Percentiles rank a stretch among this genome's conserved stretches.
phyloP scores from a whole-genome alignment of 2,329 filamentous ascomycete genomes.

The Alternaria triticina region DNA sequence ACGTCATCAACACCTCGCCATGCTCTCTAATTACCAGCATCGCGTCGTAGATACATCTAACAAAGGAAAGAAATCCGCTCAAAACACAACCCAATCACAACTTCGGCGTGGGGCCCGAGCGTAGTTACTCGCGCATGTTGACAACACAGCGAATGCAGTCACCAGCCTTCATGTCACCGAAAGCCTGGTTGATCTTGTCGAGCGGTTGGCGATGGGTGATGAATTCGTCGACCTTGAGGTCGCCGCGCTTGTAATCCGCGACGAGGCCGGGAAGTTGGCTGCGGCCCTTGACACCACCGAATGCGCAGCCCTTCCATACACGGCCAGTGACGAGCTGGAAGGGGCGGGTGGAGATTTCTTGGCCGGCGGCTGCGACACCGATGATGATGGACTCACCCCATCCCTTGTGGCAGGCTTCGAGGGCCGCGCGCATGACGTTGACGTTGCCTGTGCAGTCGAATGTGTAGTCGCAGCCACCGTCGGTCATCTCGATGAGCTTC shows the following conservation, averaged over 20 bases:
- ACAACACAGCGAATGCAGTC: conserved; percentile 98
- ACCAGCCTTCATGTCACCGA: conserved; percentile 91
- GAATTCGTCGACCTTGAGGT: conserved; percentile 98
- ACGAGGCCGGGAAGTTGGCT: conserved; percentile 88
- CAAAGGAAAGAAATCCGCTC: background rate
- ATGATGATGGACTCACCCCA: conserved; percentile 99
- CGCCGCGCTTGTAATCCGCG: conserved; percentile 83
- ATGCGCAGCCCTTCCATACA: conserved; percentile 97
- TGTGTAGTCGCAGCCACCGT: conserved; percentile 97
- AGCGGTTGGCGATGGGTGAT: conserved; percentile 94
- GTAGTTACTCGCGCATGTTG: conserved; percentile 58
- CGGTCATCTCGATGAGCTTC: conserved; percentile 95
- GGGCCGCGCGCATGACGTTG: conserved; percentile 89
- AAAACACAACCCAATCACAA: conserved; percentile 4
- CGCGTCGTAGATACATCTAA: background rate
- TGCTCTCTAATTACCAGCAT: conserved; percentile 5
- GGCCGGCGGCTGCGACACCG: conserved; percentile 92
- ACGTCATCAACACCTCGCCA: conserved; percentile 10
- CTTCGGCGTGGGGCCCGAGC: conserved; percentile 10
- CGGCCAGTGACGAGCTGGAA: conserved; percentile 99
- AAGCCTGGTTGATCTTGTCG: conserved; percentile 84
- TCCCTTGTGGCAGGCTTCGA: conserved; percentile 98
- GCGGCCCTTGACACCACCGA: conserved; percentile 97
- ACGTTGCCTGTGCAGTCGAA: conserved; percentile 99
- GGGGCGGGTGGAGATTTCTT: conserved; percentile 92